Evolutionary conservation across 2,329 filamentous ascomycete species (phyloP), one percentile per base, ranked within the genome.

Genomic region (Aspergillus arachidicola): DNA sequence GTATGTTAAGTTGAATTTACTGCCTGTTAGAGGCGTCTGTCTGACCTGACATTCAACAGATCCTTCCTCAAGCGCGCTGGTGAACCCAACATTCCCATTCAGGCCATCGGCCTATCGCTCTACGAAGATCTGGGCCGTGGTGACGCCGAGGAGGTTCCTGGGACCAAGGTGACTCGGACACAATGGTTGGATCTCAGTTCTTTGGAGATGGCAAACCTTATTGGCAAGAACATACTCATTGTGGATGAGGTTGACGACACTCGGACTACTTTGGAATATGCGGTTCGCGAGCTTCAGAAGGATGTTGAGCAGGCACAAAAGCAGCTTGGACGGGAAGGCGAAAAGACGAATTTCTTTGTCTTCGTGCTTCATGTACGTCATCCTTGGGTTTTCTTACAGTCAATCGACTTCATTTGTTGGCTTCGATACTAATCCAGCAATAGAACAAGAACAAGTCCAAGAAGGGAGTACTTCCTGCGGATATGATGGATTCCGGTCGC

Each of bases 391-490:
- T 19, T 14, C 26, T n/a, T 36, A 6, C 6, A 23, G 45, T 38
- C 4, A 21, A 21, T n/a, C 7, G 16, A 4, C 16, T n/a, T 38
- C 23, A 28, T 55, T 32, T 14, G 32, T 23, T 19, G 26, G n/a
- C 28, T 59, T 66, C 30, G 66, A 23, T 61, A n/a, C 62, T 66
- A 28, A 68, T 51, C 26, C 45, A 26, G 53, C 19, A 59, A 65
- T 70, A 93, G 89, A 99, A 99, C 86, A 99, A 99, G 88, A 88
- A 97, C 81, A 98, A 99, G 87, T 68, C 82, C 60, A 99, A 99
- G 89, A 97, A 97, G 86, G 95, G 95, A 59, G 81, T 81, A 23
- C 84, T 99, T 61, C 94, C 95, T 12, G 74, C 87, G 23, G 89
- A 93, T 43, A 93, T 98, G 86, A 84, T 94, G 68, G 81, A 85